Base-by-base conservation (phyloP, 805 yeast species). In the Kazachstania viticola region DNA sequence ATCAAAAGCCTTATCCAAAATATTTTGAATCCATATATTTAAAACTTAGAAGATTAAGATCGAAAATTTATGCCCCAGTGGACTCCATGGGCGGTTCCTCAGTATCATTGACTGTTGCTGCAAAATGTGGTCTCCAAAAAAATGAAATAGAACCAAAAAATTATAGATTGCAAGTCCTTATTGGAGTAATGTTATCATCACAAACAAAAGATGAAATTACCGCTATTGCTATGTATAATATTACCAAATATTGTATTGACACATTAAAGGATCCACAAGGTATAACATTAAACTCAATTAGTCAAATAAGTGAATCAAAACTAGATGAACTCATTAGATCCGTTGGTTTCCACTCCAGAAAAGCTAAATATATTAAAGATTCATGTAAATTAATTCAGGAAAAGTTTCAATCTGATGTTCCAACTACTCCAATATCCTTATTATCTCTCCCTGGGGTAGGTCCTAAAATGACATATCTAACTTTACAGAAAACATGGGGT, bases 191-290 rank as follows among this genome's bases (percentile, higher is more conserved):
- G 87, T 70, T 87, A 19, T 81, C 94, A 8, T 71, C 95, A 0
- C 96, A 87, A 44, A 87, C 97, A 2, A 85, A 80, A 49, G 97
- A 87, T 54, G 94, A 83, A 51, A 72, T 77, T 29, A 87, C 83
- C 38, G 79, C 66, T 33, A 68, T 67, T 26, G 93, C 91, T 0
- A 79, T 85, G 75, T 51, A 52, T 12, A 66, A 58, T 19, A 58
- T 88, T 40, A 75, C 81, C 30, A 44, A 47, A 23, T 61, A 67
- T 41, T 58, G 77, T 44, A 38, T 44, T n/a, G 42, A 54, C 35
- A 67, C 62, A 62, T 17, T 68, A 38, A 30, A 38, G 12, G 28
- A 38, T 31, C 37, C 50, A 4, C 62, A 68, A 13, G 85, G 85
- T 0, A 51, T 79, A 4, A 68, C 75, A 16, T 41, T 79, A 3